phyloP scores from a whole-genome alignment of 2,329 filamentous ascomycete species.

The Alternaria burnsii region DNA sequence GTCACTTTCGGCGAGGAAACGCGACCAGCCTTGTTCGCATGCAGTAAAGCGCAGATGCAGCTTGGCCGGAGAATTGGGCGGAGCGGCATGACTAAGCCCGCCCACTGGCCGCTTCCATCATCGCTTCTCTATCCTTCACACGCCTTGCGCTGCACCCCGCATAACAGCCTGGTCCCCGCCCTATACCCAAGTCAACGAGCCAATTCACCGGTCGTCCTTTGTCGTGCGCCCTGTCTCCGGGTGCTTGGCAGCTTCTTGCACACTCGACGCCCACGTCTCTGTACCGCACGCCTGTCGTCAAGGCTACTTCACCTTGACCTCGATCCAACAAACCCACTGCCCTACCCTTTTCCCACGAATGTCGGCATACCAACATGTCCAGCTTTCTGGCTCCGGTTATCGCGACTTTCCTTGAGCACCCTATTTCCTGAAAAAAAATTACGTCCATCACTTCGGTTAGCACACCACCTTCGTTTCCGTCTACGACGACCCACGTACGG shows the following conservation, averaged over 20 bases:
- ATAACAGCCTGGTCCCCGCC: slow-evolving; percentile 19
- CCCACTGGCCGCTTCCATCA: slow-evolving; percentile 27
- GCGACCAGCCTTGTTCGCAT: slow-evolving; percentile 15
- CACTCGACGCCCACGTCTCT: slow-evolving; percentile 22
- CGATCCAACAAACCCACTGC: slow-evolving; percentile 21
- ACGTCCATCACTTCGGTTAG: slow-evolving; percentile 36
- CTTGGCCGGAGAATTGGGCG: slow-evolving; percentile 25
- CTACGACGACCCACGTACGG: slow-evolving; percentile 32
- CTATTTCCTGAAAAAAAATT: slow-evolving; percentile 52
- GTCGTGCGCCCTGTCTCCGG: slow-evolving; percentile 16
- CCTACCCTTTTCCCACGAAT: slow-evolving; percentile 43
- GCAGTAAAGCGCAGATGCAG: slow-evolving; percentile 4
- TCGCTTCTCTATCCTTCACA: slow-evolving; percentile 23
- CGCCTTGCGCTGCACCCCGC: slow-evolving; percentile 23
- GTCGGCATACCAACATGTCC: slow-evolving; percentile 61
- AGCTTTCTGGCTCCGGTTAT: slow-evolving; percentile 56
- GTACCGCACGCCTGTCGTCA: slow-evolving; percentile 19
- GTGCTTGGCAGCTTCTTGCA: slow-evolving; percentile 19
- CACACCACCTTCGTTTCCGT: slow-evolving; percentile 42
- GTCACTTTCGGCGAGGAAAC: slow-evolving; percentile 17
- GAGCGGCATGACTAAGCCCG: slow-evolving; percentile 16
- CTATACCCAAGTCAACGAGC: slow-evolving; percentile 21
- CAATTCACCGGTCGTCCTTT: slow-evolving; percentile 28
- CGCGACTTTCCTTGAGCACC: slow-evolving; percentile 63
- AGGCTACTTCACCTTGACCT: slow-evolving; percentile 25